Evolutionary conservation across 257 asterid genomes (phyloP).

Genomic region (Euphrasia confusa): DNA sequence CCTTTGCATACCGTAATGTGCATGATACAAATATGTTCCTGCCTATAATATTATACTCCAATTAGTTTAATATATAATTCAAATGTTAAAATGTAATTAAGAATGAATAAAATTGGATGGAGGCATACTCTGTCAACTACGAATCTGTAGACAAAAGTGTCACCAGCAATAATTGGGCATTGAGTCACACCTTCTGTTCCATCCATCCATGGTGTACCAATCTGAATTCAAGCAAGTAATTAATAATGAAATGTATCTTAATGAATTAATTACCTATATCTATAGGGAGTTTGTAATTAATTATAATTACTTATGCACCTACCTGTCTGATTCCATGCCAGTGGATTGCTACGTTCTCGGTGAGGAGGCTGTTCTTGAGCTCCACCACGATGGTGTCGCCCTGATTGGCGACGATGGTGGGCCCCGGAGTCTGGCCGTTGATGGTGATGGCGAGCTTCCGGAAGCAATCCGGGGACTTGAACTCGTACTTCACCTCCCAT

Average conservation of each 20-base stretch:
- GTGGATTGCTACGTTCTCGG: constrained; percentile 81
- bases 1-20: constrained; percentile 95
- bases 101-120: background rate
- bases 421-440: constrained; percentile 86
- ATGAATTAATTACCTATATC: no score
- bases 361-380: constrained; percentile 57
- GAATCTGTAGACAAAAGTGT: constrained; percentile 66
- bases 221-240: constrained; percentile 19
- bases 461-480: constrained; percentile 83
- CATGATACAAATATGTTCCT: constrained; percentile 84
- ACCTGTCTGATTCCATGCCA: constrained; percentile 95
- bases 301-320: constrained; percentile 1
- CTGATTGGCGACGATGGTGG: constrained; percentile 61
- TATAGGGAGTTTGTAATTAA: no score
- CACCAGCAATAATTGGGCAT: constrained; percentile 84
- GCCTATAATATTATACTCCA: constrained; percentile 37
- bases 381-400: constrained; percentile 86
- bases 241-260: no score
- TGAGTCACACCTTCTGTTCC: constrained; percentile 96
- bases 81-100: no score
- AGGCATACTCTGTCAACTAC: constrained; percentile 72
- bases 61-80: no score
- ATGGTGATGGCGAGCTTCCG: constrained; percentile 56
- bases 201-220: constrained; percentile 91
- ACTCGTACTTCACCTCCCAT: constrained; percentile 84